These are phyloP conservation scores for Cinnamomum micranthum DNA, from an alignment of 164 flowering plant genomes.

Conservation along the genomic window DNA sequence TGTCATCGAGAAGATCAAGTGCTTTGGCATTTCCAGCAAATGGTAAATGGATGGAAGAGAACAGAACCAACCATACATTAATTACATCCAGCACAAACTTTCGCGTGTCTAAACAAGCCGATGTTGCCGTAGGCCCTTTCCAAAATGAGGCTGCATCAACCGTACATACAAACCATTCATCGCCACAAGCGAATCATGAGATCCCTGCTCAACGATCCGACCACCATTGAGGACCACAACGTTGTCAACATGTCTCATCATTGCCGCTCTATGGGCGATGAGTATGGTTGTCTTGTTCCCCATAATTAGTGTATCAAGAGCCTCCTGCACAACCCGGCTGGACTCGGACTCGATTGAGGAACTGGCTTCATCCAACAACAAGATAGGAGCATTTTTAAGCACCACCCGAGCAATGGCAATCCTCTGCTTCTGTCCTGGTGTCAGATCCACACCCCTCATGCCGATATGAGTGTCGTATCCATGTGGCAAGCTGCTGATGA, in stretches of 20 bases:
- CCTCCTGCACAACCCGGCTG: conserved; percentile 94
- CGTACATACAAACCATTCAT: conserved; percentile 83
- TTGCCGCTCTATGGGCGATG: conserved; percentile 91
- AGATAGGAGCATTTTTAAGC: conserved; percentile 91
- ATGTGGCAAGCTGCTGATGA: conserved; percentile 94
- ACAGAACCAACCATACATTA: conserved; percentile 13
- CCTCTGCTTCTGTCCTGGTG: conserved; percentile 98
- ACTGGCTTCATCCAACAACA: conserved; percentile 90
- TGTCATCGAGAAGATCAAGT: conserved; percentile 1
- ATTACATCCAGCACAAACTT: conserved; percentile 13
- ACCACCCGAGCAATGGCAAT: conserved; percentile 96
- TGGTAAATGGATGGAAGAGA: conserved; percentile 12
- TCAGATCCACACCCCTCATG: conserved; percentile 92
- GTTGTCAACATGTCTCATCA: conserved; percentile 98
- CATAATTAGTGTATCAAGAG: conserved; percentile 93
- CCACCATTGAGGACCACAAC: conserved; percentile 97
- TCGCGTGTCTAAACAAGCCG: conserved; percentile 47
- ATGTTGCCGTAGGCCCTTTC: conserved; percentile 82
- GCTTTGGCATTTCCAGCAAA: not conserved
- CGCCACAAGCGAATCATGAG: conserved; percentile 73
- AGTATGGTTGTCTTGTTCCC: conserved; percentile 96
- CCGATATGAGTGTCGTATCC: conserved; percentile 98
- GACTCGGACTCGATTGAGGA: conserved; percentile 95
- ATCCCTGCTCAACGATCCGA: conserved; percentile 87
- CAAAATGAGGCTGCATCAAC: conserved; percentile 95